A percentile compares a stretch with the other conserved stretches of the same genome.
Evolutionary conservation across 2,329 filamentous ascomycete genomes (phyloP).

Genomic region (Ophiocordyceps polyrhachis-furcata): DNA sequence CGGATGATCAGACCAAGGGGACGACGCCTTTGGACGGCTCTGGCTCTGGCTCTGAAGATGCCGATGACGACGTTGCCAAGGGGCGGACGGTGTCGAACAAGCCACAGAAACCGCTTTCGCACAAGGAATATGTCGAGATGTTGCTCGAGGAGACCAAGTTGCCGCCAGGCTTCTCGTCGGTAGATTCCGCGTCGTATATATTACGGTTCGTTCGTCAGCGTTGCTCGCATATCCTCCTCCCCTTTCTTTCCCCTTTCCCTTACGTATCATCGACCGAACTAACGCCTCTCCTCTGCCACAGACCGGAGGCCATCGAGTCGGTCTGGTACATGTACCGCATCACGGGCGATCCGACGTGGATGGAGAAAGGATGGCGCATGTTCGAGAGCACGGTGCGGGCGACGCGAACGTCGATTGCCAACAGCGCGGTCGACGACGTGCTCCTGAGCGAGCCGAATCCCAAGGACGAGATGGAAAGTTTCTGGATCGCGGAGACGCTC

Average conservation of each 20-base stretch:
- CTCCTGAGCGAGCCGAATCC: conserved; percentile 20
- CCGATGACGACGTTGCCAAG: neutral
- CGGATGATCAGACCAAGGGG: conserved; percentile 1
- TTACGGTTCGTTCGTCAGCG: conserved; percentile 37
- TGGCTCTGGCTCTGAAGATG: neutral
- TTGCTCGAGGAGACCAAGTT: conserved; percentile 25
- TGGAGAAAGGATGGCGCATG: conserved; percentile 76
- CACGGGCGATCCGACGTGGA: conserved; percentile 56
- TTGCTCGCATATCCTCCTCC: neutral
- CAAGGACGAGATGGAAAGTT: conserved; percentile 61
- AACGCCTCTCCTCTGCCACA: conserved; percentile 10
- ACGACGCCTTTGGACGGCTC: neutral
- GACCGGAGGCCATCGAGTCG: conserved; percentile 73
- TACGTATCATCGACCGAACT: neutral
- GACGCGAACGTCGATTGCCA: conserved; percentile 46
- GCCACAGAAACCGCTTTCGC: conserved; percentile 23
- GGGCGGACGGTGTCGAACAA: neutral
- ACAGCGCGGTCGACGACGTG: conserved; percentile 54
- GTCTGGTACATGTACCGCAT: conserved; percentile 85
- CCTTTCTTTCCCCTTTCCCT: neutral
- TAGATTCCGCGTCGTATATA: conserved; percentile 34
- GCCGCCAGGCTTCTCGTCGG: conserved; percentile 29
- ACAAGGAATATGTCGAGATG: conserved; percentile 32
- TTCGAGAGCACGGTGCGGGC: conserved; percentile 51
- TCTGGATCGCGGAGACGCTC: conserved; percentile 78